Evolutionary conservation across 1,284 basidiomycete genomes (phyloP).

Genomic region (Ganoderma multipileum): DNA sequence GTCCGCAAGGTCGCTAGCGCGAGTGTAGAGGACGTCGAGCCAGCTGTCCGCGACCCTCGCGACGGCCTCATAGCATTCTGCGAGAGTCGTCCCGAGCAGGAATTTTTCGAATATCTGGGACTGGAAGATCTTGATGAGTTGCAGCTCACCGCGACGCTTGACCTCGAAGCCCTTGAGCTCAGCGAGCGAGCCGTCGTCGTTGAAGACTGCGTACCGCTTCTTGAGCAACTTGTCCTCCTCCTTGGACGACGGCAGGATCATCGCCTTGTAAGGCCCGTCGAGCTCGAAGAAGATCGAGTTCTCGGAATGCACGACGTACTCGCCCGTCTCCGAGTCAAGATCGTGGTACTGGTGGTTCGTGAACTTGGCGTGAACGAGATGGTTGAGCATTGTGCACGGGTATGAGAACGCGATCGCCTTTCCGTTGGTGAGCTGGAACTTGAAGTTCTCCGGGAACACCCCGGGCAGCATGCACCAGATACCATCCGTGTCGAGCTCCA

Average conservation of each 20-base stretch:
- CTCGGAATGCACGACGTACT: constrained; percentile 90
- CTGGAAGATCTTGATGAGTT: constrained; percentile 99
- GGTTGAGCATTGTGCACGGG: constrained; percentile 99
- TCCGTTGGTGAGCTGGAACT: constrained; percentile 89
- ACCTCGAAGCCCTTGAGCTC: constrained; percentile 99
- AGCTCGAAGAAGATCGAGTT: constrained; percentile 99
- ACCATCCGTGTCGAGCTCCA: constrained; percentile 98
- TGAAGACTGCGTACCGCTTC: constrained; percentile 99
- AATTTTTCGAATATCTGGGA: constrained; percentile 99
- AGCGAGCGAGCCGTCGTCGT: constrained; percentile 95
- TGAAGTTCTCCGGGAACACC: constrained; percentile 98
- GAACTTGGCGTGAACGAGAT: constrained; percentile 94
- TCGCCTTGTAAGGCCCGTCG: constrained; percentile 98
- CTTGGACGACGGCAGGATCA: constrained; percentile 99
- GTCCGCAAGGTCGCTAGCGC: constrained; percentile 85
- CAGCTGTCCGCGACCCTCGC: constrained; percentile 96
- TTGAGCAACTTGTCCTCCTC: constrained; percentile 99
- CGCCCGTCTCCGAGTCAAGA: constrained; percentile 83
- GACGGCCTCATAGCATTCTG: constrained; percentile 96
- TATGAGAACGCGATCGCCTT: constrained; percentile 95
- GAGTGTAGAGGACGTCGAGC: constrained; percentile 95
- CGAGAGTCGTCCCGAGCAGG: constrained; percentile 89
- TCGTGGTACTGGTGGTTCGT: constrained; percentile 99
- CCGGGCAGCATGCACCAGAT: constrained; percentile 99
- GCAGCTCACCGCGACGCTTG: constrained; percentile 96